These are phyloP conservation scores for Trypanosomatidae sp. DNA, from an alignment of 208 protist species.

Conservation along the genomic window DNA sequence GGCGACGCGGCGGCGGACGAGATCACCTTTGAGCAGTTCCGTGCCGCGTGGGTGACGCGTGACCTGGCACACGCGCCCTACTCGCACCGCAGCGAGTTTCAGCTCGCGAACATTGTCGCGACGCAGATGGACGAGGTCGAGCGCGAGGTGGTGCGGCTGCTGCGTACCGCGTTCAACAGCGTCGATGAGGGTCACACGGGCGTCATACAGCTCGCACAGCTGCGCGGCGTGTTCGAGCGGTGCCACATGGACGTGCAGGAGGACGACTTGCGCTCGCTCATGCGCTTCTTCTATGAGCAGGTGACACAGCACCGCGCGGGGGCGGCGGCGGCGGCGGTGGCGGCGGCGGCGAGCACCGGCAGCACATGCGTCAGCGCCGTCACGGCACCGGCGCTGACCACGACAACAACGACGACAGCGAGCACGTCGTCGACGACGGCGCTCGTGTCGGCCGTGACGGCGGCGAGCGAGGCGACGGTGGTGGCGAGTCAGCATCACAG, in stretches of 20 bases:
- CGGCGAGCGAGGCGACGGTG: neutral
- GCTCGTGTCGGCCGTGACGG: no score
- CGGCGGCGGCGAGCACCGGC: no score
- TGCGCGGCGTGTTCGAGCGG: conserved; percentile 52
- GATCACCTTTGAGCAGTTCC: conserved; percentile 76
- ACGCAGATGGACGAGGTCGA: conserved; percentile 68
- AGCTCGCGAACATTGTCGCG: conserved; percentile 69
- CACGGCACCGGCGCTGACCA: neutral
- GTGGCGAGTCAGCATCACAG: no score
- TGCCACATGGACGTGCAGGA: conserved; percentile 33
- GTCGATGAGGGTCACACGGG: conserved; percentile 76
- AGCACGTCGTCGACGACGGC: no score
- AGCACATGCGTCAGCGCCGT: no score
- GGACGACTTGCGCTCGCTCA: conserved; percentile 54
- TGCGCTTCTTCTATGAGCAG: conserved; percentile 61
- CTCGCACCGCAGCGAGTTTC: conserved; percentile 49
- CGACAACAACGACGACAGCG: neutral
- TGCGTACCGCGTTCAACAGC: conserved; percentile 71
- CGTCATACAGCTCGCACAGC: conserved; percentile 48
- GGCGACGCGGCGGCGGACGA: conserved; percentile 23
- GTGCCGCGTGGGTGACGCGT: conserved; percentile 68
- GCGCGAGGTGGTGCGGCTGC: conserved; percentile 55
- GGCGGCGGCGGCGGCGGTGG: no score
- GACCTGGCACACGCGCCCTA: conserved; percentile 53
- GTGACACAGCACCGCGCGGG: no score